Evolutionary conservation across 768 basidiomycete species (phyloP).

Genomic region (Coprinopsis strossmayeri): DNA sequence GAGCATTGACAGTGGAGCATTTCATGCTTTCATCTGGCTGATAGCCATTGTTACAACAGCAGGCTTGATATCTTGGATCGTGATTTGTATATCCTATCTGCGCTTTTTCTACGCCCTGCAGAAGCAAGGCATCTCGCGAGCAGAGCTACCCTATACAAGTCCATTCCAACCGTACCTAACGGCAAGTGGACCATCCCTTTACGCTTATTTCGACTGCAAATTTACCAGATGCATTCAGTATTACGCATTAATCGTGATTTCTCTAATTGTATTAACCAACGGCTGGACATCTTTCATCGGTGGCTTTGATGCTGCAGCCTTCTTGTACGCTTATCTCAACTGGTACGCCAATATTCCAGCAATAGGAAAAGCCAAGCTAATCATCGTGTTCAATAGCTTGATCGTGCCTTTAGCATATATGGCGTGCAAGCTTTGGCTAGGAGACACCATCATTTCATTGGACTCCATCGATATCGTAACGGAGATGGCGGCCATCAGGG

Average conservation of each 20-base stretch:
- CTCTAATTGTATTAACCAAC: constrained; percentile 21
- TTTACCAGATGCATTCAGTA: constrained; percentile 13
- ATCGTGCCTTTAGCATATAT: constrained; percentile 21
- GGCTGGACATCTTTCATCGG: constrained; percentile 25
- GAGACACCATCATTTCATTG: constrained; percentile 17
- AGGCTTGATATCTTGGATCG: constrained; percentile 25
- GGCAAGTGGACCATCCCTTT: constrained; percentile 12
- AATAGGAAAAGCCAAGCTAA: neutral
- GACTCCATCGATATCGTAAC: constrained; percentile 19
- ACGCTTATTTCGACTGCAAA: neutral
- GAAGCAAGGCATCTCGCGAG: constrained; percentile 24
- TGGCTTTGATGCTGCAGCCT: constrained; percentile 17
- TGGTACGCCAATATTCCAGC: constrained; percentile 16
- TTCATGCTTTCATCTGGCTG: constrained; percentile 22
- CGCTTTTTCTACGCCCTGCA: constrained; percentile 23
- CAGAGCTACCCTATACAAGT: constrained; percentile 29
- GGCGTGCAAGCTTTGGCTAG: constrained; percentile 19
- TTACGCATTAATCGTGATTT: constrained; percentile 22
- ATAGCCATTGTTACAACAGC: constrained; percentile 24
- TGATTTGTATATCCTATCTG: constrained; percentile 24
- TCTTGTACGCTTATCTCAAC: constrained; percentile 24
- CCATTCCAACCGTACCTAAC: constrained; percentile 44
- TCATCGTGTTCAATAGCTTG: constrained; percentile 14
- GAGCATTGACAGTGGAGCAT: constrained; percentile 20
- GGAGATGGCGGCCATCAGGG: constrained; percentile 12